These are phyloP conservation scores for Trametes hirsuta DNA, from an alignment of 1,284 basidiomycete species.

Conservation along the genomic window DNA sequence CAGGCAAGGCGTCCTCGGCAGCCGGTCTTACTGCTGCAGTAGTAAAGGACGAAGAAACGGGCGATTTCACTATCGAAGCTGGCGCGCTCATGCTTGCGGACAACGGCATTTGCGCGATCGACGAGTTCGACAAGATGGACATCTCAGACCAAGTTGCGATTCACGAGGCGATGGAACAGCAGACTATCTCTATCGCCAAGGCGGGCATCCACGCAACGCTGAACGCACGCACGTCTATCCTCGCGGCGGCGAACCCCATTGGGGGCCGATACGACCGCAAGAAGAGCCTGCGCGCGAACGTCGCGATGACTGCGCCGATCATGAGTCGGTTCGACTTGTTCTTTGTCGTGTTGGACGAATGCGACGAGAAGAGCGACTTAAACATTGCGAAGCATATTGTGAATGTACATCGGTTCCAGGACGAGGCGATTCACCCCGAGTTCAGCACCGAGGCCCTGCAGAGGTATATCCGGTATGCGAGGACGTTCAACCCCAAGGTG, in stretches of 20 bases:
- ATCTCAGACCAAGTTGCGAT: conserved; percentile 98
- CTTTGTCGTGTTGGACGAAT: conserved; percentile 98
- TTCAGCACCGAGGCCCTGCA: conserved; percentile 97
- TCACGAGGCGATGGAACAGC: conserved; percentile 99
- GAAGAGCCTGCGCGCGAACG: conserved; percentile 91
- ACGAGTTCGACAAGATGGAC: conserved; percentile 99
- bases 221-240: conserved; percentile 96
- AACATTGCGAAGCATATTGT: conserved; percentile 98
- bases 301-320: conserved; percentile 98
- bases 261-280: conserved; percentile 97
- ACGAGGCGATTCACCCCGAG: conserved; percentile 94
- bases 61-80: conserved; percentile 99
- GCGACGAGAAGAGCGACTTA: conserved; percentile 90
- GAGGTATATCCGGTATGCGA: conserved; percentile 94
- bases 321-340: conserved; percentile 99
- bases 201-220: conserved; percentile 99
- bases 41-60: conserved; percentile 98
- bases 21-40: conserved; percentile 99
- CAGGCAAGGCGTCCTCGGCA: conserved; percentile 97
- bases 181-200: conserved; percentile 99
- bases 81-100: conserved; percentile 99
- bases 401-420: conserved; percentile 95
- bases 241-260: conserved; percentile 97
- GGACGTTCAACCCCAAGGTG: conserved; percentile 97
- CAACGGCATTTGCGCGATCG: conserved; percentile 99